phyloP scores from a whole-genome alignment of 768 basidiomycete species.

The Leccinum arenicola region DNA sequence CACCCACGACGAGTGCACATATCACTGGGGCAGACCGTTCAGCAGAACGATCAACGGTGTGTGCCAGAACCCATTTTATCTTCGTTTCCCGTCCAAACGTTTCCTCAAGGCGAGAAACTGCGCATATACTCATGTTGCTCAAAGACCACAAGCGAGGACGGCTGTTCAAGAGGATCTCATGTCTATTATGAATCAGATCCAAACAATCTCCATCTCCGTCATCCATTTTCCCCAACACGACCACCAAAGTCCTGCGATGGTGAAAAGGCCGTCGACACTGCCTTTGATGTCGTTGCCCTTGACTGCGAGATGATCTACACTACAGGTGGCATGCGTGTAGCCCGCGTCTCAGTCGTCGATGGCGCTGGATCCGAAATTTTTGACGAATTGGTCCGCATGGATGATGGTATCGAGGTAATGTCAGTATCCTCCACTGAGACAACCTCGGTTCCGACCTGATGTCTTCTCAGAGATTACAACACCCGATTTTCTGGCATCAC shows the following conservation, averaged over 20 bases:
- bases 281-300: constrained; percentile 78
- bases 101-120: constrained; percentile 56
- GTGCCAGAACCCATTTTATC: constrained; percentile 12
- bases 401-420: constrained; percentile 77
- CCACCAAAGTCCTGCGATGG: constrained; percentile 10
- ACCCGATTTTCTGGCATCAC: constrained; percentile 88
- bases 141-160: constrained; percentile 52
- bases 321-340: constrained; percentile 88
- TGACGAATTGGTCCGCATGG: constrained; percentile 81
- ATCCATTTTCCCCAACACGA: constrained; percentile 61
- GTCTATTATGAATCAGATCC: constrained; percentile 83
- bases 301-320: constrained; percentile 99
- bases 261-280: constrained; percentile 26
- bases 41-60: constrained; percentile 64
- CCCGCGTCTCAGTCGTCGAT: constrained; percentile 87
- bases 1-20: constrained; percentile 62
- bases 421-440: constrained; percentile 34
- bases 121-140: constrained; percentile 81
- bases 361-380: constrained; percentile 70
- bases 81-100: background rate
- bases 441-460: background rate
- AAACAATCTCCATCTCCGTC: constrained; percentile 66
- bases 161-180: constrained; percentile 79
- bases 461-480: constrained; percentile 71
- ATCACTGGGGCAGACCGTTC: constrained; percentile 80